Evolutionary conservation across 2,329 filamentous ascomycete species (phyloP).

Genomic region (Aspergillus transmontanensis): DNA sequence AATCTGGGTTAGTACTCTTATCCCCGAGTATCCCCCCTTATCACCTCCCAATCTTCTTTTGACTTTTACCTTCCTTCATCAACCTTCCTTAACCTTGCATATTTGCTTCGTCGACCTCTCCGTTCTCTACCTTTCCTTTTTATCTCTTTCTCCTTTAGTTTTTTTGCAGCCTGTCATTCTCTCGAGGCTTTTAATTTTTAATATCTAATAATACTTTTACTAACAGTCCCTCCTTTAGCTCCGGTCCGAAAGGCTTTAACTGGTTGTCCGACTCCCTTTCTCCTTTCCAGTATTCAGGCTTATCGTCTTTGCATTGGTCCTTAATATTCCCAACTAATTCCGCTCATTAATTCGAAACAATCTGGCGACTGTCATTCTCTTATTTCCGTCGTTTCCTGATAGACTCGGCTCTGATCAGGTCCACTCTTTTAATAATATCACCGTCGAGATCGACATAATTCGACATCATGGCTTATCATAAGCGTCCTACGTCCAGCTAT

Average conservation of each 20-base stretch:
- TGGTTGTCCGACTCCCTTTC: slow-evolving; percentile 30
- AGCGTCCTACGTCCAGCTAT: slow-evolving; percentile 54
- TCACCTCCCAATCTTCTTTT: slow-evolving; percentile 13
- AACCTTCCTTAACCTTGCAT: slow-evolving; percentile 18
- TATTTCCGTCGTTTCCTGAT: slow-evolving; percentile 45
- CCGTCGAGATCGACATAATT: slow-evolving; percentile 25
- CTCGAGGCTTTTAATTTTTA: slow-evolving; percentile 15
- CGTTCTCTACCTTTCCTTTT: slow-evolving; percentile 15
- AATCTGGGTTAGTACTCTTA: slow-evolving; percentile 45
- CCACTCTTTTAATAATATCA: slow-evolving; percentile 39
- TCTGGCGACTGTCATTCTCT: slow-evolving; percentile 55
- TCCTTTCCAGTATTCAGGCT: slow-evolving; percentile 39
- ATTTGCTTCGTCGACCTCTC: slow-evolving; percentile 9
- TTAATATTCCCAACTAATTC: slow-evolving; percentile 60
- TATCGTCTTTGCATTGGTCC: slow-evolving; percentile 44
- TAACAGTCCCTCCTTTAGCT: slow-evolving; percentile 40
- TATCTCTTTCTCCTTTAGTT: not conserved
- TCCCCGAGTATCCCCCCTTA: slow-evolving; percentile 30
- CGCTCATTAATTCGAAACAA: slow-evolving; percentile 55
- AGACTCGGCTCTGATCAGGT: slow-evolving; percentile 42
- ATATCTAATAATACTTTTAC: slow-evolving; percentile 27
- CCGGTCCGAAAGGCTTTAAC: slow-evolving; percentile 32
- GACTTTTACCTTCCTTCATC: slow-evolving; percentile 12
- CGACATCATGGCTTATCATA: slow-evolving; percentile 58
- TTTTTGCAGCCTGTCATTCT: slow-evolving; percentile 13